Base-by-base conservation (phyloP, 495 filamentous ascomycete genomes). In the Gamarada debralockiae region DNA sequence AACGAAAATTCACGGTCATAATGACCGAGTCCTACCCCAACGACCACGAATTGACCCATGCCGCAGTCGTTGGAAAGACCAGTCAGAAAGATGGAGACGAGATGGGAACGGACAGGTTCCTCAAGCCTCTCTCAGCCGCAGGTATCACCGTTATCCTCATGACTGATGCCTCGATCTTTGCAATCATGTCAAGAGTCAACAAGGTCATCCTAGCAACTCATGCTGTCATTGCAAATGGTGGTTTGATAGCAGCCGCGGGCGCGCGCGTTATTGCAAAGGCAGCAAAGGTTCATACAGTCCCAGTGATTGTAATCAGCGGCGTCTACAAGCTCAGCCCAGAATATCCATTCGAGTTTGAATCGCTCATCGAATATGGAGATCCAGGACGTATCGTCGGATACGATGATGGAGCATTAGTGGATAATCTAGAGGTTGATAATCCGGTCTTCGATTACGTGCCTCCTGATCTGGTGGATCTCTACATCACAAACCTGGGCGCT, bases 291-390 rank as follows among this genome's bases (percentile, higher is more conserved):
- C 86, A 92, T 59, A 77, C 80, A 49, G 89, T 84, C 38, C 87
- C 89, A 0, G 88, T 96, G 36, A 84, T 96, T 33, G 88, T 91
- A 7, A 79, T 96, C 17, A 83, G 81, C 55, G 89, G 87, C 23
- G 82, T 96, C 17, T 96, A 92, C 72, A 93, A 95, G 71, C 81
- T 96, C 48, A 92, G 87, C 60, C 91, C 92, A 0, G 82, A 92
- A 34, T 90, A 90, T 64, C 87, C 90, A 3, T 90, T 87, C 52
- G 84, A 92, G 58, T 80, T 84, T 34, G 83, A 88, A 45, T 78
- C 79, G 14, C 70, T 90, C 46, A 85, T 93, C 53, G 91, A 95
- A 71, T 85, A 85, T 65, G 92, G 89, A 12, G 83, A 92, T 66
- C 76, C 88, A 4, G 80, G 82, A 45, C 84, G 79, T 52, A 83